Evolutionary conservation across 495 filamentous ascomycete genomes (phyloP), one percentile per base, ranked within the genome.

Genomic region (Daldinia loculata): DNA sequence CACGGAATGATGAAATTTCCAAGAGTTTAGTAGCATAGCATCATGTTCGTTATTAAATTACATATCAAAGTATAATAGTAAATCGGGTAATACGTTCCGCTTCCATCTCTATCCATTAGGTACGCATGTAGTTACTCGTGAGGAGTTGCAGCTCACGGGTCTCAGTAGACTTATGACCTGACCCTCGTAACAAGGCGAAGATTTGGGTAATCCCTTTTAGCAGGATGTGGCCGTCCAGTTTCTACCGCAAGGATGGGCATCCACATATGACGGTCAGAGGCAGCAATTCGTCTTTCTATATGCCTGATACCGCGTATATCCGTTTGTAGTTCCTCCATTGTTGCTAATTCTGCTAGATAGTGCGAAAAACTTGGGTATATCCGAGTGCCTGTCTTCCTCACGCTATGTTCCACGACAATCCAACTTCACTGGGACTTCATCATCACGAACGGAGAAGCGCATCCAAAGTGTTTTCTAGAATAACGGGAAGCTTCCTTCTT

Each of bases 331-430:
- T 32, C 38, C 1, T 38, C 24, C 34, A 17, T 15, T 2, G 4
- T 27, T 32, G 52, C 38, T 5, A 64, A 7, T 30, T 57, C 63
- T n/a, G 4, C 7, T 19, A 58, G n/a, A 22, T 27, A 57, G 2
- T 48, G 17, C 53, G 27, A 29, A 38, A 58, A 57, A 19, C 63
- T 58, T 29, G 63, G 63, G 41, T 51, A 58, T 50, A 66, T 55
- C 14, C 14, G 26, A 12, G 24, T 26, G 15, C 51, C 50, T 11
- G 12, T 24, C 12, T 32, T 30, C 9, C 48, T 6, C 22, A 45
- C 9, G 14, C 4, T 12, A 8, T 41, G 0, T 38, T 66, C 62
- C 6, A 57, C 9, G 4, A 66, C 38, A 3, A 66, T 17, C 63
- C 63, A 66, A 3, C 22, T 66, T 6, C 1, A 0, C 53, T 39